phyloP scores from a whole-genome alignment of 345 rosid species.

The Hypericum androsaemum region DNA sequence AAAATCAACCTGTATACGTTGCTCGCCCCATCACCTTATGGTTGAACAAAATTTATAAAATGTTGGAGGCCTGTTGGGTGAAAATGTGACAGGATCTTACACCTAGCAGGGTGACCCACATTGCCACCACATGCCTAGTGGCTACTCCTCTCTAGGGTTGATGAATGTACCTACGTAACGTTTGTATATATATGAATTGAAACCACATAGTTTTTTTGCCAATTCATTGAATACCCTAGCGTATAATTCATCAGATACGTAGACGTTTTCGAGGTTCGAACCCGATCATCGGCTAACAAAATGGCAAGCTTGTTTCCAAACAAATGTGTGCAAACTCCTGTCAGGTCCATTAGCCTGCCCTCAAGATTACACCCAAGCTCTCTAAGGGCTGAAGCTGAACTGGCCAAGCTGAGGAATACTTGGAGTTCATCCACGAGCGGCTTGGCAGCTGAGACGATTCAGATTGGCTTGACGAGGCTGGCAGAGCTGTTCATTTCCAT shows the following conservation, averaged over 20 bases:
- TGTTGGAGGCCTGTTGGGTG: constrained; percentile 20
- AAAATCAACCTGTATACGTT: constrained; percentile 8
- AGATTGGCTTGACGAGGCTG: constrained; percentile 23
- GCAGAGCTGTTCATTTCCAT: constrained; percentile 25
- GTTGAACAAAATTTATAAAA: constrained; percentile 5
- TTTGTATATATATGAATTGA: constrained; percentile 13
- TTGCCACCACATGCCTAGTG: constrained; percentile 26
- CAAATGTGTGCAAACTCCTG: constrained; percentile 20
- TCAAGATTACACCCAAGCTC: constrained; percentile 22
- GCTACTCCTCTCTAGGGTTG: neutral
- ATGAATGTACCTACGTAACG: neutral
- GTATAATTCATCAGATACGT: neutral
- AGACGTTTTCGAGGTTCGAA: neutral
- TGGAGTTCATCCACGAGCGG: constrained; percentile 10
- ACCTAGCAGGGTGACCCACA: constrained; percentile 8
- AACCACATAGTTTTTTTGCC: neutral
- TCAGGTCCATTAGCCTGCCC: constrained; percentile 45
- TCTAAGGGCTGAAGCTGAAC: constrained; percentile 15
- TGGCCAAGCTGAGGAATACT: constrained; percentile 18
- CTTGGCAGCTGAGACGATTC: constrained; percentile 14
- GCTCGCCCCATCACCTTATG: constrained; percentile 8
- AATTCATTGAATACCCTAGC: constrained; percentile 4
- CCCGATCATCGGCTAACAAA: neutral
- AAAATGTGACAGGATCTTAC: constrained; percentile 22
- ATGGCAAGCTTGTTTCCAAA: constrained; percentile 12